Conservation (phyloP, 306 rosid genomes). For the Alnus glutinosa region DNA sequence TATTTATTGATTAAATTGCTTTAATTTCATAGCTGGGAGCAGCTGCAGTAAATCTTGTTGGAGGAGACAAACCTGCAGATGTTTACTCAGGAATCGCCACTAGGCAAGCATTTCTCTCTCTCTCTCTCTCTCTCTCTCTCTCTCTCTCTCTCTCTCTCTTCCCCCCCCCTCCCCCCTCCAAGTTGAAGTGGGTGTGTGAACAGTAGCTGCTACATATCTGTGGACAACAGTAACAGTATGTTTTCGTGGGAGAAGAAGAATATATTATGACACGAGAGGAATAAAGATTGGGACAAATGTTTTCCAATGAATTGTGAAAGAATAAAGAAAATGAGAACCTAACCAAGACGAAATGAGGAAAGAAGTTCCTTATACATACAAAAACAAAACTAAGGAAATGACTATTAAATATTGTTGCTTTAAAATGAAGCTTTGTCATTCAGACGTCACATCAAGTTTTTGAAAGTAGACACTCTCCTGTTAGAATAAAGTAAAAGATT, state of each 20-base stretch:
- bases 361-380: not conserved
- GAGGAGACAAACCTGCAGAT: constrained; percentile 90
- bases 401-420: too few relatives aligned
- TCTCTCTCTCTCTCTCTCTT: too few relatives aligned
- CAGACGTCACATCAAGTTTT: not conserved
- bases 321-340: not conserved
- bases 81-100: constrained; percentile 94
- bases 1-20: constrained; percentile 1
- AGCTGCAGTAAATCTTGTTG: constrained; percentile 89
- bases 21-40: constrained; percentile 79
- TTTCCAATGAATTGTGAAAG: not conserved
- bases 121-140: not conserved
- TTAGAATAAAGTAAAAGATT: not conserved
- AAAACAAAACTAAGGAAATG: too few relatives aligned
- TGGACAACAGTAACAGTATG: not conserved
- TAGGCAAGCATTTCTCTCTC: constrained; percentile 48
- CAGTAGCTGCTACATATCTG: not conserved
- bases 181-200: not conserved
- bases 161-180: not conserved
- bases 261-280: not conserved
- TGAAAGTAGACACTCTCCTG: not conserved
- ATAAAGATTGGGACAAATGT: not conserved
- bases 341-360: not conserved
- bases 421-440: too few relatives aligned
- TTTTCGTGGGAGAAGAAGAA: not conserved